These are phyloP conservation scores for Steccherinum ochraceum DNA, from an alignment of 768 basidiomycete genomes.

Conservation along the genomic window DNA sequence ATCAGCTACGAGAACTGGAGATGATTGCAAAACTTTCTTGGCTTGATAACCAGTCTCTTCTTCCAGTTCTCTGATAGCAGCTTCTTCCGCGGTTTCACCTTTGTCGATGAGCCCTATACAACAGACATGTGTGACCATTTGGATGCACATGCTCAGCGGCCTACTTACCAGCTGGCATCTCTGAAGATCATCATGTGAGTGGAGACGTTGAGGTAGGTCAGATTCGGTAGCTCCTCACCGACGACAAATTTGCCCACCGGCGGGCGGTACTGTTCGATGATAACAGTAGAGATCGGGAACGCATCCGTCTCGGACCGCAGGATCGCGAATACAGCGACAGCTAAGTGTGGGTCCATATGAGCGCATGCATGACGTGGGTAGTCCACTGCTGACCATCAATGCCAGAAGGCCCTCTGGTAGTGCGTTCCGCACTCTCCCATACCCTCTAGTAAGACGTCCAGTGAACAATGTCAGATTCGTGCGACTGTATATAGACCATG, in stretches of 20 bases:
- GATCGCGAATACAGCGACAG: conserved; percentile 79
- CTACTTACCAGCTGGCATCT: conserved; percentile 58
- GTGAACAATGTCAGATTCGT: neutral
- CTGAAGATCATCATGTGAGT: conserved; percentile 23
- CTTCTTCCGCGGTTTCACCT: conserved; percentile 71
- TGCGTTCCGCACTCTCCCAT: conserved; percentile 91
- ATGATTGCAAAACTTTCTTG: conserved; percentile 52
- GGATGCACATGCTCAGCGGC: neutral
- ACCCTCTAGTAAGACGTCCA: conserved; percentile 40
- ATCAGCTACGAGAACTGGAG: conserved; percentile 59
- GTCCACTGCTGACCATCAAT: conserved; percentile 58
- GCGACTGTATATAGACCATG: neutral
- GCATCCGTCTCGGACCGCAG: conserved; percentile 67
- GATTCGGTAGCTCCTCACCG: no score
- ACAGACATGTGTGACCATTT: no score
- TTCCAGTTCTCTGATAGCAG: conserved; percentile 82
- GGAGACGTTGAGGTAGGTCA: no score
- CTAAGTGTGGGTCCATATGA: conserved; percentile 32
- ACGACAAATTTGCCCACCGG: conserved; percentile 74
- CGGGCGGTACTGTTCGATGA: conserved; percentile 91
- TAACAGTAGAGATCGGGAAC: conserved; percentile 71
- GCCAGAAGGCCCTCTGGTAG: conserved; percentile 67
- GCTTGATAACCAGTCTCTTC: conserved; percentile 92
- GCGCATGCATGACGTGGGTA: neutral
- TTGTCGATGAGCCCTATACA: conserved; percentile 74